Evolutionary conservation across 2,329 filamentous ascomycete species (phyloP).

Genomic region (Fusarium metavorans): DNA sequence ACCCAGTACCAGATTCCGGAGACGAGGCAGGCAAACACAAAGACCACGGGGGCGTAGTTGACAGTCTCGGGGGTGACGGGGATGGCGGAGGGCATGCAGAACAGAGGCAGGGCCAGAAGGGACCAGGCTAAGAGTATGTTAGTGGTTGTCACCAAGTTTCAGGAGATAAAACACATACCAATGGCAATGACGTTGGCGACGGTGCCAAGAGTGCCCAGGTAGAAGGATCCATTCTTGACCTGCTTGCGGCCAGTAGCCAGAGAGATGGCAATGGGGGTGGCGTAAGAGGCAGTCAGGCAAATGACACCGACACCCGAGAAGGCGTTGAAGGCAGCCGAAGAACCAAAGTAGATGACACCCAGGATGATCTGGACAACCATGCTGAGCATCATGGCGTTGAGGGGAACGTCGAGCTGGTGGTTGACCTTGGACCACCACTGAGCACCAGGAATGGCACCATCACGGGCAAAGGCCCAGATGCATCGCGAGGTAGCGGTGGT

Average conservation of each 20-base stretch:
- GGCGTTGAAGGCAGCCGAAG: conserved; percentile 76
- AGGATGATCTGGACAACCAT: conserved; percentile 74
- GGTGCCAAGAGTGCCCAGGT: conserved; percentile 71
- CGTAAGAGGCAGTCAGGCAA: conserved; percentile 76
- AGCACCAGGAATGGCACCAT: conserved; percentile 76
- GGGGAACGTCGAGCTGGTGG: conserved; percentile 70
- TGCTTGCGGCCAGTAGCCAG: conserved; percentile 70
- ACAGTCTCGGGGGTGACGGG: conserved; percentile 69
- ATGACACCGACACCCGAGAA: conserved; percentile 79
- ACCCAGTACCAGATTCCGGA: conserved; percentile 75
- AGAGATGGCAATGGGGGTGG: conserved; percentile 74
- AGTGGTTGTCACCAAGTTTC: background rate
- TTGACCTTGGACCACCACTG: conserved; percentile 72
- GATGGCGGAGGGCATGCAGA: conserved; percentile 77
- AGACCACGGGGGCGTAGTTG: conserved; percentile 83
- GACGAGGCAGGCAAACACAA: conserved; percentile 72
- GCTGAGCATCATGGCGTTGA: conserved; percentile 80
- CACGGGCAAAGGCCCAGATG: conserved; percentile 77
- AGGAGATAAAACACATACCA: conserved; percentile 57
- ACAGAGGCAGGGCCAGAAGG: conserved; percentile 75
- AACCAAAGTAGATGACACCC: conserved; percentile 77
- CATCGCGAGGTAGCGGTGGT: conserved; percentile 76
- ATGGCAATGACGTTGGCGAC: conserved; percentile 74
- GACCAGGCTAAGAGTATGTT: conserved; percentile 67
- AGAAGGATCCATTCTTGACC: conserved; percentile 68